Evolutionary conservation across 2,329 filamentous ascomycete species (phyloP), one percentile per base, ranked within the genome.

Genomic region (Acrocalymma vagum): DNA sequence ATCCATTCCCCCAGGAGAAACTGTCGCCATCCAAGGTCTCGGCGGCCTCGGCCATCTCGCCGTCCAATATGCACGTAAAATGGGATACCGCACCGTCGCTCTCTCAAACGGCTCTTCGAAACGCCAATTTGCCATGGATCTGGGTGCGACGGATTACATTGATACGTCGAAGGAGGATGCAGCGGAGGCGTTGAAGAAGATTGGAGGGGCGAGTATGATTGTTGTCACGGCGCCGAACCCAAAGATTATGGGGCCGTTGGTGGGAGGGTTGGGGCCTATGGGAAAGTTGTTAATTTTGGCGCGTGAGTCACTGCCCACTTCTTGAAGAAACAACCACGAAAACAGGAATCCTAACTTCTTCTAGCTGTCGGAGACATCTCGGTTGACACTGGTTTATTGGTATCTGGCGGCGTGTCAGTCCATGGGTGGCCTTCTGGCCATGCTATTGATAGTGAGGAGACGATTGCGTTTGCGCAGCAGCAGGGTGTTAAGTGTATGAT

Each of bases 161-260:
- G 72, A 78, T 51, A 67, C 78, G 51, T 72, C 71, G 45, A 68
- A 68, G 16, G 67, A 71, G 9, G 76, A 84, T 29, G 60, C 72
- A 0, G 69, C 59, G 3, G 62, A 67, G 29, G 73, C 73, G 44
- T 70, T 84, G 22, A 63, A 62, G 65, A 72, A 73, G 42, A 59
- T 85, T 4, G 83, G 83, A 16, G 83, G 82, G 16, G 83, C 83
- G 0, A 71, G 74, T 2, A 62, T 83, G 29, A 79, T 86, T 43
- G 72, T 85, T 9, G 71, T 77, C 33, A 86, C 82, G 2, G 81
- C 80, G 5, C 82, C 83, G 7, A 80, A 77, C 53, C 71, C 78
- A 1, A 70, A 77, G 35, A 68, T 76, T 16, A 75, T 85, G 26
- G 51, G 68, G 6, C 71, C 73, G 5, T 60, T 86, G 10, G 60